phyloP scores from a whole-genome alignment of 352 stramenopile genomes.

The Phytopythium sindhum region DNA sequence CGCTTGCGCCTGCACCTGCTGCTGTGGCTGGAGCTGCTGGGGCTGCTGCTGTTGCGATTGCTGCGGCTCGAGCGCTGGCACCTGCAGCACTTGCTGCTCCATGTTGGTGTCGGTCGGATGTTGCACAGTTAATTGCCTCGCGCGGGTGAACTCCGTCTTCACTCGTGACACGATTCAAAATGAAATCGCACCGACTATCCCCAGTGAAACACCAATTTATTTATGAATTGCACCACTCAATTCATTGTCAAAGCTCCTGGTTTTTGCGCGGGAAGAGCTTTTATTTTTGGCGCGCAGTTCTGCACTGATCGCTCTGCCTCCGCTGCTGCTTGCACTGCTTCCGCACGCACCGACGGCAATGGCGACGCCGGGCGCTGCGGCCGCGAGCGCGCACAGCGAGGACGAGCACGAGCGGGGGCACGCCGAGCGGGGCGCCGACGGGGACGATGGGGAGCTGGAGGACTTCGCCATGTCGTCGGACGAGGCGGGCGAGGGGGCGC shows the following conservation, averaged over 20 bases:
- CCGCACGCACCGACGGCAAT: too few species aligned
- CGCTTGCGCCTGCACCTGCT: slow-evolving; percentile 18
- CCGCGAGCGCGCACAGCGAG: background rate
- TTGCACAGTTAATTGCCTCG: too few species aligned
- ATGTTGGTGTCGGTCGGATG: background rate
- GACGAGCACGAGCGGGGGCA: background rate
- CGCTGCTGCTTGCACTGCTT: too few species aligned
- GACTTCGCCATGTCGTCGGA: slow-evolving; percentile 58
- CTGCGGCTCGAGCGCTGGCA: background rate
- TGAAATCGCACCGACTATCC: too few species aligned
- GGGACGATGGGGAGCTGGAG: slow-evolving; percentile 40
- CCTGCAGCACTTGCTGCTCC: background rate
- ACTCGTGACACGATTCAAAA: too few species aligned
- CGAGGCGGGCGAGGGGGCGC: slow-evolving; percentile 23
- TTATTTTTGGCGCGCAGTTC: slow-evolving; percentile 16
- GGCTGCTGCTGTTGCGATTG: background rate
- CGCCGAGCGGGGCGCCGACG: slow-evolving; percentile 14
- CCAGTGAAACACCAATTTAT: too few species aligned
- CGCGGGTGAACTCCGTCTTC: too few species aligned
- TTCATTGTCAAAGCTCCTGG: too few species aligned
- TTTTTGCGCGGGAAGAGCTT: background rate
- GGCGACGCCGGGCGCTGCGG: slow-evolving; percentile 3
- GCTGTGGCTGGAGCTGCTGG: slow-evolving; percentile 13
- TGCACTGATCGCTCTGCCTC: too few species aligned
- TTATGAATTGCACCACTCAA: too few species aligned